A percentile compares a stretch with the other conserved stretches of the same genome.
Conservation (phyloP, 495 filamentous ascomycete genomes). For the Xylaria cubensis region DNA sequence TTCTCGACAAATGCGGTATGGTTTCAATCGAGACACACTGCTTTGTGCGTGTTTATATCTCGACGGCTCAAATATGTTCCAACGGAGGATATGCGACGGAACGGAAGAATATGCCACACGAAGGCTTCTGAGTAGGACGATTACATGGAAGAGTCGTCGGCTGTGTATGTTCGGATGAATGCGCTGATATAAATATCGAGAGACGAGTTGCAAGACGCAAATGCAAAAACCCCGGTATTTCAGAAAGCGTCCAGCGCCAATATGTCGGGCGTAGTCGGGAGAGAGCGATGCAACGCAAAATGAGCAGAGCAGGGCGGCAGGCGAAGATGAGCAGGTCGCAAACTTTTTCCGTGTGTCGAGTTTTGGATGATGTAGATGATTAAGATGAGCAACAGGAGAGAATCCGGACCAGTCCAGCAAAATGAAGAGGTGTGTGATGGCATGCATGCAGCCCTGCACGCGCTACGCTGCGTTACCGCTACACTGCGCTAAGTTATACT, state of each 20-base stretch:
- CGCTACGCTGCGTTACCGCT: neutral
- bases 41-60: neutral
- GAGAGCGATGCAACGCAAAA: neutral
- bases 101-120: neutral
- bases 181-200: neutral
- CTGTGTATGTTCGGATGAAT: neutral
- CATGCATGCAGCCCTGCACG: slow-evolving; percentile 5
- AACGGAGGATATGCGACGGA: neutral
- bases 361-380: slow-evolving; percentile 5
- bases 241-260: slow-evolving; percentile 23
- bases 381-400: neutral
- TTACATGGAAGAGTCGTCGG: neutral
- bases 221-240: neutral
- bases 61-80: neutral
- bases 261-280: neutral
- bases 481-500: neutral
- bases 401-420: neutral
- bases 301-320: neutral
- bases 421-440: neutral
- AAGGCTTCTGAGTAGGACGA: neutral
- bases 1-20: neutral
- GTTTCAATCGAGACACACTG: neutral
- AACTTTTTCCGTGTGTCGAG: neutral
- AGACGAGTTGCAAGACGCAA: neutral
- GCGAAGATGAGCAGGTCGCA: neutral